Conservation (phyloP, 2,329 filamentous ascomycete species). For the Fusarium lyarnte region DNA sequence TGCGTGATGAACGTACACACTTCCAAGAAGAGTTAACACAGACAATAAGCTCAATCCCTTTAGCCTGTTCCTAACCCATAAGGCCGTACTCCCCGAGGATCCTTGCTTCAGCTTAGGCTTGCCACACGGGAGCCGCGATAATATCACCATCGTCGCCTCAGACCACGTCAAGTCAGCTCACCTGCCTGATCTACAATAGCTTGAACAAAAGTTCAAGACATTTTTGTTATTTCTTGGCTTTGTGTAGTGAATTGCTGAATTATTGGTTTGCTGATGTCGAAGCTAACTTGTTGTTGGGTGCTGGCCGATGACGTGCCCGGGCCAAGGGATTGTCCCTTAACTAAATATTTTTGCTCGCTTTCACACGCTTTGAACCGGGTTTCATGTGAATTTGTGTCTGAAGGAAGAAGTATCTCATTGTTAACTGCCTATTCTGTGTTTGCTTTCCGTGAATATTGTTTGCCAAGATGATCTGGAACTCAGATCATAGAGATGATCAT, state of each 20-base stretch:
- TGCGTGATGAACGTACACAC: neutral
- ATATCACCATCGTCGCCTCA: slow-evolving; percentile 23
- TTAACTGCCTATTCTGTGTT: neutral
- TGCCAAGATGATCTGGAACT: neutral
- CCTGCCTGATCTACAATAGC: slow-evolving; percentile 25
- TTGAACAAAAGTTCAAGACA: slow-evolving; percentile 7
- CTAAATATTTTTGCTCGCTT: neutral
- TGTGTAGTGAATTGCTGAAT: neutral
- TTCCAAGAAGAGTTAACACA: neutral
- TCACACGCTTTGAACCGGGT: slow-evolving; percentile 6
- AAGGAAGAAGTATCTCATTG: rapidly evolving
- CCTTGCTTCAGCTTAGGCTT: neutral
- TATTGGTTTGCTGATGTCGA: slow-evolving; percentile 1
- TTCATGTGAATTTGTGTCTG: rapidly evolving
- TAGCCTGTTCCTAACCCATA: slow-evolving; percentile 2
- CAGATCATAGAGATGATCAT: slow-evolving; percentile 1
- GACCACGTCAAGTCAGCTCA: slow-evolving; percentile 27
- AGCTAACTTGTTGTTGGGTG: slow-evolving; percentile 25
- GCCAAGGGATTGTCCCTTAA: slow-evolving; percentile 9
- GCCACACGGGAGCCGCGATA: neutral
- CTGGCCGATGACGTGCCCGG: slow-evolving; percentile 30
- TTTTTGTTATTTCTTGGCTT: slow-evolving; percentile 4
- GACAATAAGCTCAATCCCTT: neutral
- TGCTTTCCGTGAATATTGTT: neutral
- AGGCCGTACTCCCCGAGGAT: slow-evolving; percentile 35